Conservation (phyloP, 2,329 filamentous ascomycete species). For the Dryadomyces quercivorus region DNA sequence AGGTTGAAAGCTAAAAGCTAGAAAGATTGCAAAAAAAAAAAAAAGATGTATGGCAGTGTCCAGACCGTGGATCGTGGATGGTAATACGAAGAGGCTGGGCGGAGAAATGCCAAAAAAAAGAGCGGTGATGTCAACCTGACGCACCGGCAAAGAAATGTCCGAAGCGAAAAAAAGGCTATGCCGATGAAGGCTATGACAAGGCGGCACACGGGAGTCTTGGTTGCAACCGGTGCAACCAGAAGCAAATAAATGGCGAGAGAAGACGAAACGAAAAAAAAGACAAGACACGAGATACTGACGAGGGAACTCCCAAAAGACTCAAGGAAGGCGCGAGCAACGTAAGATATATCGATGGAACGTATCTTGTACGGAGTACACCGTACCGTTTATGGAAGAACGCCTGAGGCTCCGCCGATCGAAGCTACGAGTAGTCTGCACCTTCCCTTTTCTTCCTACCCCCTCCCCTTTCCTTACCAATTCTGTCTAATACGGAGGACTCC, state of each 20-base stretch:
- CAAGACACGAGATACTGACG: not conserved
- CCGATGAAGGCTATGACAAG: not conserved
- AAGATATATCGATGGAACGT: not conserved
- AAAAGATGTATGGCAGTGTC: not conserved
- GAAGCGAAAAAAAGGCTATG: not conserved
- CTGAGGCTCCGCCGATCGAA: not conserved
- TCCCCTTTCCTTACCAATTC: not conserved
- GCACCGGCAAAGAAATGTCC: not conserved
- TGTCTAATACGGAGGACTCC: not conserved
- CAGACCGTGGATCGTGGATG: not conserved
- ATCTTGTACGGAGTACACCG: no score
- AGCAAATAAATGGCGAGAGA: not conserved
- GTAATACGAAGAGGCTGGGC: no score
- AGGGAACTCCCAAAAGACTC: not conserved
- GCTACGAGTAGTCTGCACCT: not conserved
- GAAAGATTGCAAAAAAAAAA: not conserved
- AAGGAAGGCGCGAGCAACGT: not conserved
- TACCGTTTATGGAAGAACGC: not conserved
- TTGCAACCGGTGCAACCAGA: not conserved
- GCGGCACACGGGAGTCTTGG: not conserved
- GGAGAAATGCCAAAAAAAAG: not conserved
- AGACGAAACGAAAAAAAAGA: not conserved
- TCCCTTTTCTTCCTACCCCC: not conserved
- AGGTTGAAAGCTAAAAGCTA: not conserved
- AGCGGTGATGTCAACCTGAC: not conserved